Percentiles rank a stretch among this genome's conserved stretches.
These are phyloP conservation scores for Lentinula novae-zelandiae DNA, from an alignment of 1,284 basidiomycete genomes.

Conservation along the genomic window DNA sequence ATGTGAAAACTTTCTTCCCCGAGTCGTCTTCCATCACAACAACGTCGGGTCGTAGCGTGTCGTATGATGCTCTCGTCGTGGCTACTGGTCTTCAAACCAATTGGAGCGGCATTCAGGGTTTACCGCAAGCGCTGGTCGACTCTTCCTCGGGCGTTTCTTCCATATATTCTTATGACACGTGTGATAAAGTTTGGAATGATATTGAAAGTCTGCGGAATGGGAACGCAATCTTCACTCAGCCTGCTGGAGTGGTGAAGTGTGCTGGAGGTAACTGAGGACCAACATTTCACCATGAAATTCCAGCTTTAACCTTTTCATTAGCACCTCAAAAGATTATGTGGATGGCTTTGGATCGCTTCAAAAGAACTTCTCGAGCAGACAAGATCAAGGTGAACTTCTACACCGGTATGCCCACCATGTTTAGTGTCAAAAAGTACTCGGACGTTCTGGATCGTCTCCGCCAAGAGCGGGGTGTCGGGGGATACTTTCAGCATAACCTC, in stretches of 20 bases:
- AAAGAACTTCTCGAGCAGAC: slow-evolving; percentile 51
- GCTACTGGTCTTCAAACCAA: slow-evolving; percentile 88
- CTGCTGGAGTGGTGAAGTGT: slow-evolving; percentile 92
- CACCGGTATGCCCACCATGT: slow-evolving; percentile 94
- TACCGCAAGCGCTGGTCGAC: slow-evolving; percentile 76
- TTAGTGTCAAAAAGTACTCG: slow-evolving; percentile 88
- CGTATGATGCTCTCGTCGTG: slow-evolving; percentile 88
- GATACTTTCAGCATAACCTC: slow-evolving; percentile 83
- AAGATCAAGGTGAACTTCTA: slow-evolving; percentile 79
- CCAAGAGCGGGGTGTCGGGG: slow-evolving; percentile 76
- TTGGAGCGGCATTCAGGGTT: slow-evolving; percentile 75
- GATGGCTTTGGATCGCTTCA: slow-evolving; percentile 86
- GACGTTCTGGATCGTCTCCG: slow-evolving; percentile 82
- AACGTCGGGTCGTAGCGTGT: slow-evolving; percentile 64
- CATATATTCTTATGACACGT: slow-evolving; percentile 90
- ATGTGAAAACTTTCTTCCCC: slow-evolving; percentile 78
- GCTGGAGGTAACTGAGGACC: slow-evolving; percentile 68
- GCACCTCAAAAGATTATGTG: slow-evolving; percentile 94
- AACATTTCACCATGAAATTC: background rate
- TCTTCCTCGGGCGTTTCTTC: slow-evolving; percentile 81
- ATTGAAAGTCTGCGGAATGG: slow-evolving; percentile 75
- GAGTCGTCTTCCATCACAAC: slow-evolving; percentile 72
- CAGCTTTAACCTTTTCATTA: slow-evolving; percentile 23
- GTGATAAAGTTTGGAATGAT: slow-evolving; percentile 84
- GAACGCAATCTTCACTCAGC: slow-evolving; percentile 94